These are phyloP conservation scores for Melastoma malabathricum DNA, from an alignment of 345 rosid species.

Conservation along the genomic window DNA sequence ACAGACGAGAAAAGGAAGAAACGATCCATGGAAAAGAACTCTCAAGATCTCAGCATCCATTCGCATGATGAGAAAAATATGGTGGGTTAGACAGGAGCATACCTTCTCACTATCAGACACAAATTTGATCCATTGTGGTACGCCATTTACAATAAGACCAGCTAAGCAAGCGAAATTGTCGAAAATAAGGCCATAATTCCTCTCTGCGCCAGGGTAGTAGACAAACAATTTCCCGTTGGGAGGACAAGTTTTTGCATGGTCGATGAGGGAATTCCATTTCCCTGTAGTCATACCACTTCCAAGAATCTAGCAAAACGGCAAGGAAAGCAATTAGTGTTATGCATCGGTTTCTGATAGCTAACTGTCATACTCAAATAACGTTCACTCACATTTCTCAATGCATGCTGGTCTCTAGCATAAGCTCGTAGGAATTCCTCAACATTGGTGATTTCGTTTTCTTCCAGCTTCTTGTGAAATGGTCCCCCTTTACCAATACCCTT, in stretches of 20 bases:
- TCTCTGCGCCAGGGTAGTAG: background rate
- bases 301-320: background rate
- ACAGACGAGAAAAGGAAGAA: no score
- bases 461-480: constrained; percentile 58
- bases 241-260: background rate
- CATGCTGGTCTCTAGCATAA: constrained; percentile 34
- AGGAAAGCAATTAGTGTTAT: no score
- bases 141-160: constrained; percentile 1
- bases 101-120: background rate
- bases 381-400: background rate
- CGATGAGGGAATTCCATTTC: background rate
- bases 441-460: constrained; percentile 37
- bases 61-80: no score
- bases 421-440: constrained; percentile 68
- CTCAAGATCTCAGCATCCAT: no score
- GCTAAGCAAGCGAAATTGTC: background rate
- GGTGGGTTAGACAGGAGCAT: no score
- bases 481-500: constrained; percentile 86
- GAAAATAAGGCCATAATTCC: no score
- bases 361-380: background rate
- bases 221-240: background rate
- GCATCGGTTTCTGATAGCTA: no score
- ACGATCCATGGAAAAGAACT: no score
- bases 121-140: background rate
- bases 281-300: no score